Evolutionary conservation across 78 protist genomes (phyloP).

Genomic region (Tieghemostelium lacteum): DNA sequence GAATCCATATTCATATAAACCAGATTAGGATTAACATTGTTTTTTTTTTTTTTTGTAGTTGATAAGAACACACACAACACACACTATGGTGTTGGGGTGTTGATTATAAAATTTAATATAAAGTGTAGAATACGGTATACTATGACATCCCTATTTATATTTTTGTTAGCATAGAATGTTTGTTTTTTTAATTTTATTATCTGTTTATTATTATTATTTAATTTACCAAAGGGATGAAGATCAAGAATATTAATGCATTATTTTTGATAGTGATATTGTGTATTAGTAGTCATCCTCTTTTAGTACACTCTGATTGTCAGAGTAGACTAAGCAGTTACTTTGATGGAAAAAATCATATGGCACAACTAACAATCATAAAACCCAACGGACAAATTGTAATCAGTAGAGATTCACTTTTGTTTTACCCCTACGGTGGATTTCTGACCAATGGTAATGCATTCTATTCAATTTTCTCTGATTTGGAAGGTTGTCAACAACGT

Average conservation of each 20-base stretch:
- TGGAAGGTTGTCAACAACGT: constrained; percentile 3
- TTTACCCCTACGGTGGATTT: neutral
- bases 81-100: no score
- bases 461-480: neutral
- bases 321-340: neutral
- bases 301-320: neutral
- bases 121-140: no score
- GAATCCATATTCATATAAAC: no score
- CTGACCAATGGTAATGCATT: constrained; percentile 14
- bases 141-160: no score
- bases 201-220: neutral
- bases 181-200: neutral
- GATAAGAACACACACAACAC: no score
- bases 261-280: neutral
- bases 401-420: neutral
- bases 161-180: neutral
- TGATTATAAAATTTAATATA: no score
- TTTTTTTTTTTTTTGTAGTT: no score
- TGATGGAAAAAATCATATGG: neutral
- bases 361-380: constrained; percentile 16
- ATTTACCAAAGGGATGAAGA: neutral
- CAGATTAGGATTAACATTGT: no score
- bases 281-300: neutral
- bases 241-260: neutral
- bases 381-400: neutral